These are phyloP conservation scores for Glycine latifolia DNA, from an alignment of 306 rosid species.

Conservation along the genomic window DNA sequence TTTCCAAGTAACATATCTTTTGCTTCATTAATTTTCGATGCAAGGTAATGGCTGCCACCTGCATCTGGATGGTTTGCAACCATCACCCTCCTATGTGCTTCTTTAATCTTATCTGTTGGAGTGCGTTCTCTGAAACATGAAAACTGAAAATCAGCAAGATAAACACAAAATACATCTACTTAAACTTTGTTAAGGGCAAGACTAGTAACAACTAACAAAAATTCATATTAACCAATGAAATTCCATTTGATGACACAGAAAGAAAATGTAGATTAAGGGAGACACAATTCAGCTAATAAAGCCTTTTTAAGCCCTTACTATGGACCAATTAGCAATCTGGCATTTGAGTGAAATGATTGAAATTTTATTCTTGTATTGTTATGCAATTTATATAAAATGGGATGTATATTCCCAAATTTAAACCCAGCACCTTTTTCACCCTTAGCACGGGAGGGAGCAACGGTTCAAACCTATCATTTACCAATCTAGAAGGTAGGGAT, in stretches of 20 bases:
- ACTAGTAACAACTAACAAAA: background rate
- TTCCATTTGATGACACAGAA: conserved; percentile 2
- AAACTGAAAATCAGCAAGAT: conserved; percentile 35
- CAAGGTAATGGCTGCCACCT: conserved; percentile 96
- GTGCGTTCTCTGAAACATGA: conserved; percentile 59
- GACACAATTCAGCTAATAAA: no score
- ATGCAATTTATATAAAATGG: no score
- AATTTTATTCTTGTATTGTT: no score
- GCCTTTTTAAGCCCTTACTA: no score
- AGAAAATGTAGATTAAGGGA: no score
- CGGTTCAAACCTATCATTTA: no score
- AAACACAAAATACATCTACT: background rate
- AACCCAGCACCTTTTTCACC: no score
- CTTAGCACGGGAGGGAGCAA: no score
- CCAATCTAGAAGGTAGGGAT: no score
- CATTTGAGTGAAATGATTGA: no score
- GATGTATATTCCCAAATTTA: no score
- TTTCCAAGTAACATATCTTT: conserved; percentile 77
- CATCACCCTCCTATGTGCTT: conserved; percentile 97
- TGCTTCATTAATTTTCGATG: conserved; percentile 92
- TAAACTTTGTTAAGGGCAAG: background rate
- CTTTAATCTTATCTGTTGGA: conserved; percentile 73
- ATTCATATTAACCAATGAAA: background rate
- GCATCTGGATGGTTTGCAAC: conserved; percentile 98
- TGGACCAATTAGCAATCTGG: no score